Evolutionary conservation across 768 basidiomycete species (phyloP).

Genomic region (Sarcomyxa edulis): DNA sequence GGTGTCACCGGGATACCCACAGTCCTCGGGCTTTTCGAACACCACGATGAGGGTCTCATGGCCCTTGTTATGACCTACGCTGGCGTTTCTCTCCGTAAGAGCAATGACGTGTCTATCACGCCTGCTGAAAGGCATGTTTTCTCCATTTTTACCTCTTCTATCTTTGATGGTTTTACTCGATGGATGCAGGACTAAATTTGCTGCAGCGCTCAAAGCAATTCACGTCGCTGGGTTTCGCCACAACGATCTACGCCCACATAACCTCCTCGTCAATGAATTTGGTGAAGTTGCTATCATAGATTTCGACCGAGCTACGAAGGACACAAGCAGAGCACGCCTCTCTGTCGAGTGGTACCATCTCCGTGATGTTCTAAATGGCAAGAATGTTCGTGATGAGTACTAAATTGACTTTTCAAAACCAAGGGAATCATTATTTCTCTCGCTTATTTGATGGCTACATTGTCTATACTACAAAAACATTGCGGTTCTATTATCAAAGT

Average conservation of each 20-base stretch:
- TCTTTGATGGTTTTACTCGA: background rate
- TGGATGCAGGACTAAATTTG: background rate
- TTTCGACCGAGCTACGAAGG: conserved; percentile 6
- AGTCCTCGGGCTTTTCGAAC: conserved; percentile 9
- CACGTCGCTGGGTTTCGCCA: conserved; percentile 3
- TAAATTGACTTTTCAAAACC: no score
- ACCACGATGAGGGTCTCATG: conserved; percentile 3
- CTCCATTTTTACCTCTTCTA: background rate
- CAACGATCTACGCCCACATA: conserved; percentile 2
- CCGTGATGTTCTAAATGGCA: no score
- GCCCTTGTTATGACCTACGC: conserved; percentile 6
- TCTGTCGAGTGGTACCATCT: no score
- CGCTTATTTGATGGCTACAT: no score
- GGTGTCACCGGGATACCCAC: conserved; percentile 7
- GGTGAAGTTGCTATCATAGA: conserved; percentile 3
- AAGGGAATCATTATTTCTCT: no score
- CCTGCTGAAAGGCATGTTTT: background rate
- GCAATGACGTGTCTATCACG: background rate
- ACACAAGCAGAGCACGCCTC: no score
- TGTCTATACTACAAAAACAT: no score
- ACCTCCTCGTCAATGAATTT: conserved; percentile 4
- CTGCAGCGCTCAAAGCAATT: background rate
- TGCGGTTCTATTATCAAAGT: no score
- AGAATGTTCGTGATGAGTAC: no score
- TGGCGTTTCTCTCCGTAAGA: background rate